Evolutionary conservation across 2,329 filamentous ascomycete species (phyloP).

Genomic region (Epichloe bromicola): DNA sequence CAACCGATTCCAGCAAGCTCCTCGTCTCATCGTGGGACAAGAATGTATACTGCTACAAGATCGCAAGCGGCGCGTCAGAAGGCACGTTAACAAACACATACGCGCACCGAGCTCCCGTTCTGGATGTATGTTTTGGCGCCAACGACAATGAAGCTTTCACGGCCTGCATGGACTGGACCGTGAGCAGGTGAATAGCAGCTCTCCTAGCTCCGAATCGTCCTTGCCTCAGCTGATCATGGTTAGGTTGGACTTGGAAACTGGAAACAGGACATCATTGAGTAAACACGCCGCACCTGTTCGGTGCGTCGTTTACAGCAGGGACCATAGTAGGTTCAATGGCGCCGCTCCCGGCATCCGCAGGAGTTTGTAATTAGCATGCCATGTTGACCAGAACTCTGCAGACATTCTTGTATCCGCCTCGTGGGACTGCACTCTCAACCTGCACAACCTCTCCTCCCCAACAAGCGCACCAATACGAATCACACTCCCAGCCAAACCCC

Average conservation of each 20-base stretch:
- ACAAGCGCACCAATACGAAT: constrained; percentile 48
- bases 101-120: constrained; percentile 70
- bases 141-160: constrained; percentile 75
- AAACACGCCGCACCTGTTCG: constrained; percentile 71
- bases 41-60: constrained; percentile 80
- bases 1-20: constrained; percentile 57
- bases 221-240: not conserved
- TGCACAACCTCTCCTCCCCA: constrained; percentile 52
- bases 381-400: constrained; percentile 13
- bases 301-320: constrained; percentile 66
- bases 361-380: not conserved
- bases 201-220: not conserved
- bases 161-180: constrained; percentile 75
- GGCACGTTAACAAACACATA: constrained; percentile 52
- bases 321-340: constrained; percentile 43
- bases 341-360: not conserved
- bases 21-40: constrained; percentile 95
- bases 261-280: constrained; percentile 61
- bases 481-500: constrained; percentile 71
- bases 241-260: constrained; percentile 56
- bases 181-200: constrained; percentile 46
- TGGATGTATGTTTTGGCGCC: constrained; percentile 84
- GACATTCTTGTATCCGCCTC: constrained; percentile 75
- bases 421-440: constrained; percentile 84
- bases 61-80: constrained; percentile 43